Percentiles rank a stretch among this genome's conserved stretches.
These are phyloP conservation scores for Hortiboletus rubellus DNA, from an alignment of 1,284 basidiomycete genomes.

Conservation along the genomic window DNA sequence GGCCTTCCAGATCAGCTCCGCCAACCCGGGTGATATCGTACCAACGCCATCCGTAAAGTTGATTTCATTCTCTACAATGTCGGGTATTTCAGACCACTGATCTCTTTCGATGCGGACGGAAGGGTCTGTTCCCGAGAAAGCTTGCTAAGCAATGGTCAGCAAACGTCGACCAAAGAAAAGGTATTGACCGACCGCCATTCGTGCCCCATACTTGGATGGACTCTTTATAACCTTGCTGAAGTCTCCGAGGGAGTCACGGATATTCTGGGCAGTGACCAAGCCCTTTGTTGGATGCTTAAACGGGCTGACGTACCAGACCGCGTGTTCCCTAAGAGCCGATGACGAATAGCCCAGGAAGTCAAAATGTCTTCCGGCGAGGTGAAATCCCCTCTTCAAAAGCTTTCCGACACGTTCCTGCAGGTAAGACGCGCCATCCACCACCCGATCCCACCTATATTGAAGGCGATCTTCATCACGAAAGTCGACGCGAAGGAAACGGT, in stretches of 20 bases:
- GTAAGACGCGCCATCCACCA: slow-evolving; percentile 59
- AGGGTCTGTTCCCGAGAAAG: slow-evolving; percentile 77
- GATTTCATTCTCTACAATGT: slow-evolving; percentile 48
- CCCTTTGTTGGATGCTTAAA: slow-evolving; percentile 51
- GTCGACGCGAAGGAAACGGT: slow-evolving; percentile 73
- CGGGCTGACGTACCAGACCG: slow-evolving; percentile 74
- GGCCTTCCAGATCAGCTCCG: slow-evolving; percentile 55
- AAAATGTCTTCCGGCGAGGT: slow-evolving; percentile 66
- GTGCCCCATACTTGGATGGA: slow-evolving; percentile 78
- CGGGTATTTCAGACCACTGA: slow-evolving; percentile 61
- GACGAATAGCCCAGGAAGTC: slow-evolving; percentile 76
- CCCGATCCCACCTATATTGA: slow-evolving; percentile 63
- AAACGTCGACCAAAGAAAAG: neutral
- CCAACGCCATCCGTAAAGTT: slow-evolving; percentile 77
- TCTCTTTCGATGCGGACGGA: slow-evolving; percentile 55
- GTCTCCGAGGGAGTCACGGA: slow-evolving; percentile 63
- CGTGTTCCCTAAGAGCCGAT: slow-evolving; percentile 68
- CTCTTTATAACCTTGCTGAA: slow-evolving; percentile 56
- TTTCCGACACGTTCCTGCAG: slow-evolving; percentile 62
- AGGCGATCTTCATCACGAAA: slow-evolving; percentile 77
- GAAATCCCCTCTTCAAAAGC: slow-evolving; percentile 62
- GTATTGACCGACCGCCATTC: slow-evolving; percentile 51
- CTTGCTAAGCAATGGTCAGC: slow-evolving; percentile 46
- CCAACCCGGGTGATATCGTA: slow-evolving; percentile 64
- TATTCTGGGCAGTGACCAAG: slow-evolving; percentile 50